Evolutionary conservation across 2,329 filamentous ascomycete species (phyloP).

Genomic region (Colletotrichum sp.): DNA sequence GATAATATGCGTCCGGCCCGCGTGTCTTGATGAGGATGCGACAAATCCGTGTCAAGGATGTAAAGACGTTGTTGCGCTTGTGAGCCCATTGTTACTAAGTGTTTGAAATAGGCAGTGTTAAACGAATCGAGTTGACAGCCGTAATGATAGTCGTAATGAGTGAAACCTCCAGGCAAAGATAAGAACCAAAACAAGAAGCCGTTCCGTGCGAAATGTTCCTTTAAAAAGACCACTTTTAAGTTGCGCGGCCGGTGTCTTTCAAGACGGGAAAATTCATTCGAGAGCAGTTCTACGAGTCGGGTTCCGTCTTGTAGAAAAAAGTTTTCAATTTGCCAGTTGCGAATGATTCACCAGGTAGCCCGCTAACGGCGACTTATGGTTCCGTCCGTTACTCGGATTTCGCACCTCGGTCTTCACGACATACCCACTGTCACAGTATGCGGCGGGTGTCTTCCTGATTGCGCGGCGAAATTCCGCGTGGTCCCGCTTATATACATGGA

Average conservation of each 20-base stretch:
- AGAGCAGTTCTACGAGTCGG: not conserved
- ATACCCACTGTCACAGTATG: not conserved
- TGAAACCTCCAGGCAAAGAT: not conserved
- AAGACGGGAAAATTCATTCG: not conserved
- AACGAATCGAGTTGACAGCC: not conserved
- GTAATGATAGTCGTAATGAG: not conserved
- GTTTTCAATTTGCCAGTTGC: not conserved
- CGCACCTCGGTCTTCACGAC: not conserved
- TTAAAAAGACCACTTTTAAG: not conserved
- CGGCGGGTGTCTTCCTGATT: not conserved
- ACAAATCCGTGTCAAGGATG: conserved; percentile 7
- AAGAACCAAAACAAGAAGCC: not conserved
- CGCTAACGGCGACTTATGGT: not conserved
- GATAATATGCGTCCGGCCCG: not conserved
- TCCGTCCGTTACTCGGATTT: not conserved
- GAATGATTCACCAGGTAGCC: not conserved
- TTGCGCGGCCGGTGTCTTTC: not conserved
- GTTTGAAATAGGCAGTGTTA: not conserved
- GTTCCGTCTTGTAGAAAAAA: not conserved
- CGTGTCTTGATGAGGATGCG: not conserved
- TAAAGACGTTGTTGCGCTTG: not conserved
- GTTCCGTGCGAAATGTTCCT: not conserved
- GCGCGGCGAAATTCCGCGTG: not conserved
- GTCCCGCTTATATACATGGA: not conserved
- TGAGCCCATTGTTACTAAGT: not conserved